Evolutionary conservation across 2,329 filamentous ascomycete genomes (phyloP).

Genomic region (Cercospora brassicicola): DNA sequence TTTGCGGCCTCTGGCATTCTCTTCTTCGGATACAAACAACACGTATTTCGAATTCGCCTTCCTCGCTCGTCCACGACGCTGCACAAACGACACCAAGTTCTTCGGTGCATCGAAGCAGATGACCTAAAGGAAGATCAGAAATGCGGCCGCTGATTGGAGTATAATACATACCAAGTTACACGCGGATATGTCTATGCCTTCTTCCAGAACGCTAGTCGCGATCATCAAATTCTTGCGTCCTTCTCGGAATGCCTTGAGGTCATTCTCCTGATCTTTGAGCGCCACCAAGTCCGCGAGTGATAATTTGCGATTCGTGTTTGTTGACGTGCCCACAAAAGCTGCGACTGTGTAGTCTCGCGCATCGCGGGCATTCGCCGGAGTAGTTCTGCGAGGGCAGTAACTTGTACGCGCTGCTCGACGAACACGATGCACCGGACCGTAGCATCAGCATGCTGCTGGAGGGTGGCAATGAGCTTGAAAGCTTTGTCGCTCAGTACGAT

Average conservation of each 20-base stretch:
- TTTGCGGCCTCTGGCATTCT: constrained; percentile 38
- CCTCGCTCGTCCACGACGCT: constrained; percentile 64
- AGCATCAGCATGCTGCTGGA: constrained; percentile 38
- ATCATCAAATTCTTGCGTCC: constrained; percentile 60
- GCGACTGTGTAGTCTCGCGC: constrained; percentile 42
- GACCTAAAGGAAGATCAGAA: constrained; percentile 36
- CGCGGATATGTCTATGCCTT: constrained; percentile 62
- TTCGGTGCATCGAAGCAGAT: constrained; percentile 63
- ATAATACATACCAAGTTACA: constrained; percentile 54
- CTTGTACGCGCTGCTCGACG: constrained; percentile 47
- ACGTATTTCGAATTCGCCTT: constrained; percentile 55
- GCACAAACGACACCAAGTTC: constrained; percentile 65
- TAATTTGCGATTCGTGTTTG: constrained; percentile 44
- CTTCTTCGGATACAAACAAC: constrained; percentile 50
- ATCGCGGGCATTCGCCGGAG: constrained; percentile 30
- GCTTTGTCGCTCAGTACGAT: constrained; percentile 26
- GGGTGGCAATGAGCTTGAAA: constrained; percentile 37
- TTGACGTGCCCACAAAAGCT: constrained; percentile 57
- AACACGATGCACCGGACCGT: constrained; percentile 49
- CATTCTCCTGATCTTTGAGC: constrained; percentile 50
- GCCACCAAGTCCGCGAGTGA: constrained; percentile 53
- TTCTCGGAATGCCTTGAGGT: constrained; percentile 55
- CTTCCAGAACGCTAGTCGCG: constrained; percentile 59
- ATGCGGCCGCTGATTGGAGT: not conserved
- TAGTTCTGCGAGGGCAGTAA: constrained; percentile 42